Evolutionary conservation across 352 stramenopile genomes (phyloP), one percentile per base, ranked within the genome.

Genomic region (Aphanomyces euteiches): DNA sequence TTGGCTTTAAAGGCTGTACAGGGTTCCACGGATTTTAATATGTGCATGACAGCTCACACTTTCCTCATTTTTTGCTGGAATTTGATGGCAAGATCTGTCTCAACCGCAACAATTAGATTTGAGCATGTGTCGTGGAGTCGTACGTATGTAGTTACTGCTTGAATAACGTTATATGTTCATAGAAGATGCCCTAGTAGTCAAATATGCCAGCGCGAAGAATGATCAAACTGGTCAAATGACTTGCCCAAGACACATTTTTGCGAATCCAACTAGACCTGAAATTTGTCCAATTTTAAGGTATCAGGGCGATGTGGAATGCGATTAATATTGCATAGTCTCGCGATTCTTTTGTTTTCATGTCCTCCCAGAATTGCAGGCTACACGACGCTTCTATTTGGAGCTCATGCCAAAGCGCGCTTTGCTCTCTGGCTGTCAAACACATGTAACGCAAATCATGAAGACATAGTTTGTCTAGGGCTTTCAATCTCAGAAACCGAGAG

Each of bases 271-370:
- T 4, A 21, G 3, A 8, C 50, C 50, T 60, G 63, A 3, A 3
- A 5, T 69, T 59, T 69, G 41, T 69, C 37, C 41, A 48, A 45
- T 45, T 53, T 66, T 58, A 21, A 58, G 50, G 50, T 58, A 58
- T 8, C 7, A 58, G 17, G 36, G 21, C 6, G 6, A 5, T 8
- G 7, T 58, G n/a, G 36, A 34, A 58, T 36, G 12, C 21, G 50
- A 36, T 15, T 36, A 13, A 21, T 58, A 36, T 13, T 21, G 21
- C 36, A 21, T 58, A 58, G 50, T n/a, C 21, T 58, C 7, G 50
- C 50, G 36, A 58, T 58, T 36, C 21, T 36, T 34, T 34, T 58
- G 50, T 58, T 58, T 34, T 36, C 50, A 34, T 21, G 21, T 8
- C 50, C 50, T 6, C 50, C 50, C 7, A 13, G 17, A 58, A n/a